phyloP scores from a whole-genome alignment of 2,329 filamentous ascomycete genomes.

The Penicillium freii region DNA sequence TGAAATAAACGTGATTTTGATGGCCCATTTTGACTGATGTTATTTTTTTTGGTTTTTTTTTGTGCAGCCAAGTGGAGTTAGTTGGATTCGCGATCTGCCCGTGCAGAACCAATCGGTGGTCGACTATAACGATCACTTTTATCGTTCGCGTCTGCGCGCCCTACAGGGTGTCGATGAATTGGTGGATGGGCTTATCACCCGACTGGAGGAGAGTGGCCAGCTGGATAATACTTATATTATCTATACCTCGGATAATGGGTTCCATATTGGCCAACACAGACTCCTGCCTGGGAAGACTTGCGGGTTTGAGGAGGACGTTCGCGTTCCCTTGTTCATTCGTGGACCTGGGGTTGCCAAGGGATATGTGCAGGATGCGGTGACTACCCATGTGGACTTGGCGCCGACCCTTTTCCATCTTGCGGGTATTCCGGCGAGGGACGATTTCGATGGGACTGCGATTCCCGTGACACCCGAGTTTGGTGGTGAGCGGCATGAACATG shows the following conservation, averaged over 20 bases:
- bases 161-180: constrained; percentile 57
- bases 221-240: constrained; percentile 60
- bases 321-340: constrained; percentile 59
- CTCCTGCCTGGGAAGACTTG: constrained; percentile 59
- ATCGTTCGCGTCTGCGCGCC: constrained; percentile 50
- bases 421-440: constrained; percentile 41
- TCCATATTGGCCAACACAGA: constrained; percentile 60
- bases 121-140: constrained; percentile 54
- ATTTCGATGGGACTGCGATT: constrained; percentile 60
- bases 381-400: constrained; percentile 63
- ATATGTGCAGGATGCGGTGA: constrained; percentile 48
- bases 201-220: constrained; percentile 42
- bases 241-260: constrained; percentile 61
- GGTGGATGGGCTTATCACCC: constrained; percentile 47
- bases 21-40: background rate
- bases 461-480: constrained; percentile 34
- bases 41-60: background rate
- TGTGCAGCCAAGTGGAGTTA: constrained; percentile 42
- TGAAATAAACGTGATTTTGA: background rate
- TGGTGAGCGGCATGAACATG: constrained; percentile 51
- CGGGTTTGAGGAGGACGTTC: constrained; percentile 59
- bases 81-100: constrained; percentile 47
- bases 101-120: constrained; percentile 48
- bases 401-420: constrained; percentile 57
- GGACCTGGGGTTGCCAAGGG: constrained; percentile 55